Base-by-base conservation (phyloP, 768 basidiomycete species). In the Pholiota microspora region DNA sequence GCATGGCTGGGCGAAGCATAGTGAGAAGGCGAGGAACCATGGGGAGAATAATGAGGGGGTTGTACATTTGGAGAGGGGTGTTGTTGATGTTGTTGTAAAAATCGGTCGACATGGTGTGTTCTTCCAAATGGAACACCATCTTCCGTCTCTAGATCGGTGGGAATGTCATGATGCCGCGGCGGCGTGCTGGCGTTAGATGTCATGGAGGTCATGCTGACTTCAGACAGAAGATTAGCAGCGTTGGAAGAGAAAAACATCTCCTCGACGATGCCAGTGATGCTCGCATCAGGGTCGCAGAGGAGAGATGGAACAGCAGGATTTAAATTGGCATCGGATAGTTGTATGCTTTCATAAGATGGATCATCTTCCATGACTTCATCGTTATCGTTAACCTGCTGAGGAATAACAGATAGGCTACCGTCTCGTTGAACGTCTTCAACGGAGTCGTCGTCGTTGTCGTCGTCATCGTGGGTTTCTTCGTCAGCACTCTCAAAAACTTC, bases 251-350 rank as follows among this genome's bases (percentile, higher is more conserved):
- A 77, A 54, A 89, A 76, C 76, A 89, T 84, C 51, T 86, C 80
- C 42, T 89, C 82, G 16, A 89, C 86, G 25, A 87, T 75, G n/a
- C 85, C 83, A 8, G 82, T 83, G 59, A 89, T 83, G 64, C 84
- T 87, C 52, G 79, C 72, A 56, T 84, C 82, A 24, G 73, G 73
- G 60, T 80, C 76, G 7, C 64, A 62, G 38, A 76, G 65, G 46
- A 69, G 67, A 53, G 69, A 67, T 49, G 71, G 69, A n/a, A 62
- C 69, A 54, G 61, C 47, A 51, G 60, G 58, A 57, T 76, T 68
- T 56, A 66, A 61, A 29, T 68, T 73, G n/a, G 62, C 56, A 47
- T 81, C 77, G n/a, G 71, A 73, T 23, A 77, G 63, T 29, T 75
- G 71, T 44, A 74, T 68, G 45, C 73, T 76, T 46, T 78, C 82